Evolutionary conservation across 2,329 filamentous ascomycete species (phyloP).

Genomic region (Juglanconis sp.): DNA sequence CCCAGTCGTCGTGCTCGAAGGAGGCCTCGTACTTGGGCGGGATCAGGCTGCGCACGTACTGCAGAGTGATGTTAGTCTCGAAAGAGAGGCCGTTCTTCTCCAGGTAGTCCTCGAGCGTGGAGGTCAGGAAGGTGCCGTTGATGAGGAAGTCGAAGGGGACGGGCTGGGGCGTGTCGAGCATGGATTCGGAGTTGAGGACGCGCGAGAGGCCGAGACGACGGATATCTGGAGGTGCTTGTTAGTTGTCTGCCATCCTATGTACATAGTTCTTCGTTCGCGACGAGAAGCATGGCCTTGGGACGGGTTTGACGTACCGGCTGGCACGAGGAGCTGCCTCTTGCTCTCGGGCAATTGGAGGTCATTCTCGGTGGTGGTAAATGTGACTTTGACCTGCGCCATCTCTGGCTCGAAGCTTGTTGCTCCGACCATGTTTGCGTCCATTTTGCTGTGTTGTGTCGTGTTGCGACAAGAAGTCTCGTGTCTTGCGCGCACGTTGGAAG

Average conservation of each 20-base stretch:
- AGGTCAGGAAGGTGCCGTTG: constrained; percentile 87
- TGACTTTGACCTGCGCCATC: constrained; percentile 58
- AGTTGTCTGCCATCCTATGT: constrained; percentile 5
- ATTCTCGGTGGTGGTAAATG: constrained; percentile 62
- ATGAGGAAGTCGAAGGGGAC: constrained; percentile 92
- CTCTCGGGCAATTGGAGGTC: constrained; percentile 62
- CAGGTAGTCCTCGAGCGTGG: constrained; percentile 88
- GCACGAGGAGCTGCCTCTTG: constrained; percentile 61
- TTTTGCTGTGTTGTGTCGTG: constrained; percentile 2
- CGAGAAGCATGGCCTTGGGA: constrained; percentile 2
- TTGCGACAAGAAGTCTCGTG: constrained; percentile 2
- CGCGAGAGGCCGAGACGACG: constrained; percentile 68
- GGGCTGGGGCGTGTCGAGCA: constrained; percentile 62
- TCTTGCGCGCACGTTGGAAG: neutral
- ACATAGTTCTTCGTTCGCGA: neutral
- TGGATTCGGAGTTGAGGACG: constrained; percentile 68
- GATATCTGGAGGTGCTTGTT: constrained; percentile 47
- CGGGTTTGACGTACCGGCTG: constrained; percentile 44
- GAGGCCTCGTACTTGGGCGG: constrained; percentile 86
- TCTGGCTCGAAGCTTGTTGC: constrained; percentile 27
- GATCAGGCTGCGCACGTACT: constrained; percentile 89
- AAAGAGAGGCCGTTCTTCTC: constrained; percentile 80
- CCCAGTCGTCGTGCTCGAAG: constrained; percentile 98
- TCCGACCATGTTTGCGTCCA: constrained; percentile 25
- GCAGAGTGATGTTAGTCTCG: constrained; percentile 81